Conservation (phyloP, 2,329 filamentous ascomycete genomes). For the Cucurbitaria berberidis region DNA sequence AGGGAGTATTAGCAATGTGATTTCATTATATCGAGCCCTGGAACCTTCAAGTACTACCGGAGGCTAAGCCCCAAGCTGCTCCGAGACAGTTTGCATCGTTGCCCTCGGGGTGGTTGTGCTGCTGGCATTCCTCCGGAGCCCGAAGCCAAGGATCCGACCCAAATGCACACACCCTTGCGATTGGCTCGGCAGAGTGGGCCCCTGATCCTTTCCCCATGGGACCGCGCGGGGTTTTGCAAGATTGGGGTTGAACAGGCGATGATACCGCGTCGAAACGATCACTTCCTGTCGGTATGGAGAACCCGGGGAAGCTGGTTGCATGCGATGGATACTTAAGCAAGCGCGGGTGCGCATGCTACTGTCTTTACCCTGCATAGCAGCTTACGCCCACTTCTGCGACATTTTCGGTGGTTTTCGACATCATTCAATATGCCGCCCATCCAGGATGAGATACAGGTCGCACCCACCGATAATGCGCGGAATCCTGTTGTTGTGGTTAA, state of each 20-base stretch:
- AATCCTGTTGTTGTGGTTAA: slow-evolving; percentile 16
- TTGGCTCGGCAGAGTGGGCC: slow-evolving; percentile 4
- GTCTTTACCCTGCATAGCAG: not conserved
- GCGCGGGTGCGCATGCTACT: not conserved
- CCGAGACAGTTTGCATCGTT: not conserved
- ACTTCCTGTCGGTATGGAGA: not conserved
- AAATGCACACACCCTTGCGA: slow-evolving; percentile 3
- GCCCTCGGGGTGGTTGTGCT: not conserved
- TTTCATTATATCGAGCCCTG: not conserved
- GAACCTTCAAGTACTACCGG: not conserved
- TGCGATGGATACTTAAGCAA: slow-evolving; percentile 1
- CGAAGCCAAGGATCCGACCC: slow-evolving; percentile 24
- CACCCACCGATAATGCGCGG: not conserved
- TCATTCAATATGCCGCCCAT: not conserved
- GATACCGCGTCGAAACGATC: not conserved
- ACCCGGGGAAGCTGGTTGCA: not conserved
- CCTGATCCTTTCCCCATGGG: slow-evolving; percentile 9
- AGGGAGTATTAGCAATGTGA: not conserved
- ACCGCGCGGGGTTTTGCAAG: slow-evolving; percentile 2
- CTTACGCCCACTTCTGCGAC: not conserved
- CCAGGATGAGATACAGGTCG: slow-evolving; percentile 4
- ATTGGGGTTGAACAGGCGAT: not conserved
- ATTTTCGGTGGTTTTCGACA: not conserved
- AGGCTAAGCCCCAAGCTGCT: not conserved
- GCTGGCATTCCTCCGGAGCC: slow-evolving; percentile 8